These are phyloP conservation scores for Sophora flavescens DNA, from an alignment of 306 rosid species.

Conservation along the genomic window DNA sequence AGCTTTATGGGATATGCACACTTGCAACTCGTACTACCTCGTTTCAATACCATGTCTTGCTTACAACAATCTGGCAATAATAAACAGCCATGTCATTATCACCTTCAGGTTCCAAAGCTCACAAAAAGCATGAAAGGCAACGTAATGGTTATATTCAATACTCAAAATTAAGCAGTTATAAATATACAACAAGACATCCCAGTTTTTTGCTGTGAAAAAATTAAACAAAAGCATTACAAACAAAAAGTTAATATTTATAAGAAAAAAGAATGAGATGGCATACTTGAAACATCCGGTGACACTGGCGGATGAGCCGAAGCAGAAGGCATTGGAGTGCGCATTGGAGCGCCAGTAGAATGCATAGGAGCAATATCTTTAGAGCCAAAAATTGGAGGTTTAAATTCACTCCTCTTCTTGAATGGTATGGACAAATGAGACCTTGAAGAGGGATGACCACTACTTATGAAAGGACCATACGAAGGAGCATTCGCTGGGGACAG, in stretches of 20 bases:
- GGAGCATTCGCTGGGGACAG: constrained; percentile 64
- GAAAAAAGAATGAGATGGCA: constrained; percentile 38
- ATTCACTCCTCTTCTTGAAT: constrained; percentile 63
- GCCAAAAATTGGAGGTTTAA: constrained; percentile 64
- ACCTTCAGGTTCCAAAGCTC: constrained; percentile 15
- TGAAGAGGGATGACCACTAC: constrained; percentile 58
- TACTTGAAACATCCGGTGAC: constrained; percentile 74
- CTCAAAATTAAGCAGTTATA: constrained; percentile 1
- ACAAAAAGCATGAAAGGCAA: no score
- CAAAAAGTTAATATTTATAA: not conserved
- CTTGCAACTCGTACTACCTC: constrained; percentile 71
- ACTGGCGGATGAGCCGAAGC: constrained; percentile 77
- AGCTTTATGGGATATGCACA: constrained; percentile 95
- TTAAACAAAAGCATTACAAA: not conserved
- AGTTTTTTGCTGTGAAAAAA: constrained; percentile 4
- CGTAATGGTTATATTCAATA: no score
- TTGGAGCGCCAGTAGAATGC: constrained; percentile 59
- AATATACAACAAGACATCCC: constrained; percentile 21
- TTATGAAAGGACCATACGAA: constrained; percentile 53
- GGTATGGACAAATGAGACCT: constrained; percentile 68
- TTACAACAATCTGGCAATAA: constrained; percentile 83
- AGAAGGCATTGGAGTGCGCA: constrained; percentile 50
- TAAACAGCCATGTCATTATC: constrained; percentile 34
- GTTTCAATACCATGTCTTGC: constrained; percentile 74
- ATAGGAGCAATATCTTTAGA: constrained; percentile 65